These are phyloP conservation scores for Eucalyptus sp. DNA, from an alignment of 345 rosid species.

Conservation along the genomic window DNA sequence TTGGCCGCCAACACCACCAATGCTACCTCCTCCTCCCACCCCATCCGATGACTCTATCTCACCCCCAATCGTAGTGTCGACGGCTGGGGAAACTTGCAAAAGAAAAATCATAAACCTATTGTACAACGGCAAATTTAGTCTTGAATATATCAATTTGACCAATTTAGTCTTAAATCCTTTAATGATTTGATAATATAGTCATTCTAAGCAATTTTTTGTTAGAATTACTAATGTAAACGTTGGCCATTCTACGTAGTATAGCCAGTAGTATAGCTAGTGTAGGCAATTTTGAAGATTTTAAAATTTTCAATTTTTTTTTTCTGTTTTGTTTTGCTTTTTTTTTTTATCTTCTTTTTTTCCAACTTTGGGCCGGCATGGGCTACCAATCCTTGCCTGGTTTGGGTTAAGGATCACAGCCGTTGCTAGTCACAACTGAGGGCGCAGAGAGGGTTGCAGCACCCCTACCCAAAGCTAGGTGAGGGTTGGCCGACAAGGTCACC, in stretches of 20 bases:
- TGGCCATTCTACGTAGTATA: not conserved
- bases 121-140: too few species aligned
- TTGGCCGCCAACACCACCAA: not conserved
- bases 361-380: not conserved
- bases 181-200: too few species aligned
- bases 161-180: too few species aligned
- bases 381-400: not conserved
- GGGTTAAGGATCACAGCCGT: accelerated
- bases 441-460: too few species aligned
- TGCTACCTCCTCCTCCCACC: not conserved
- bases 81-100: accelerated
- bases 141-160: too few species aligned
- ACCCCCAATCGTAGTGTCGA: not conserved
- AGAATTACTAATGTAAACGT: too few species aligned
- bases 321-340: too few species aligned
- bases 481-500: not conserved
- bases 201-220: accelerated
- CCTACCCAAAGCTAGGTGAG: too few species aligned
- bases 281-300: too few species aligned
- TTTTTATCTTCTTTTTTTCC: not conserved
- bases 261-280: accelerated
- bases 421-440: not conserved
- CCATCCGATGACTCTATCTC: not conserved
- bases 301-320: too few species aligned
- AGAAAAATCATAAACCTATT: too few species aligned